Conservation (phyloP, 495 filamentous ascomycete genomes). For the Penicillium lagena region DNA sequence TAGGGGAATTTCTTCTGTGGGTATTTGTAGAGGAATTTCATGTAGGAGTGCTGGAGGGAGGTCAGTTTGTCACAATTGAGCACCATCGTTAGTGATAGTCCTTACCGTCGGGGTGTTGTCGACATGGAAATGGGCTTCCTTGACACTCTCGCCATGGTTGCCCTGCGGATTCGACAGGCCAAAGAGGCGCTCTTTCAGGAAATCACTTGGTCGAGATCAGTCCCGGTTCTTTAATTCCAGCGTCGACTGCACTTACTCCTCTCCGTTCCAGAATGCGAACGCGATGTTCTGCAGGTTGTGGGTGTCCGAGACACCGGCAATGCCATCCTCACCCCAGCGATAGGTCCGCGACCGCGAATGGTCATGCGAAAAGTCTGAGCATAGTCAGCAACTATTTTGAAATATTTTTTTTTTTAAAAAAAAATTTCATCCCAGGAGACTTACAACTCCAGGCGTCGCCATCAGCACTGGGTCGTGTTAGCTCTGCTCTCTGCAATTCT, state of each 20-base stretch:
- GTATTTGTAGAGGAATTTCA: conserved; percentile 98
- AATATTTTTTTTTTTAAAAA: too few relatives aligned
- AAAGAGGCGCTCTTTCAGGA: conserved; percentile 90
- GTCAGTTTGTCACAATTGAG: neutral
- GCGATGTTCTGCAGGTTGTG: conserved; percentile 87
- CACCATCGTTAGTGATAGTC: neutral
- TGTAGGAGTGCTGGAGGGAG: conserved; percentile 76
- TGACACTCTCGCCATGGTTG: conserved; percentile 94
- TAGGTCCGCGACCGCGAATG: conserved; percentile 81
- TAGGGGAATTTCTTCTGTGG: conserved; percentile 90
- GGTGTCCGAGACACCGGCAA: conserved; percentile 89
- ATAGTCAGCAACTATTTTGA: neutral
- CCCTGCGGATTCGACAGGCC: conserved; percentile 93
- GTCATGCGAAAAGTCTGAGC: conserved; percentile 83
- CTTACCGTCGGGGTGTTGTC: conserved; percentile 75
- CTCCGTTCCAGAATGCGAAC: conserved; percentile 95
- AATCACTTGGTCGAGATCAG: conserved; percentile 50
- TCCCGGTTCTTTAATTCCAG: neutral
- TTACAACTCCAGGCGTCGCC: conserved; percentile 95
- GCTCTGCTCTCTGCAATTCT: neutral
- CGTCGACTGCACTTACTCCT: conserved; percentile 59
- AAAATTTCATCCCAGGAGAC: conserved; percentile 24
- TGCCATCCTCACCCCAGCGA: conserved; percentile 95
- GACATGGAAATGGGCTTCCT: conserved; percentile 91
- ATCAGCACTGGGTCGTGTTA: conserved; percentile 44